phyloP scores from a whole-genome alignment of 2,329 filamentous ascomycete species.

The Nothophoma quercina region DNA sequence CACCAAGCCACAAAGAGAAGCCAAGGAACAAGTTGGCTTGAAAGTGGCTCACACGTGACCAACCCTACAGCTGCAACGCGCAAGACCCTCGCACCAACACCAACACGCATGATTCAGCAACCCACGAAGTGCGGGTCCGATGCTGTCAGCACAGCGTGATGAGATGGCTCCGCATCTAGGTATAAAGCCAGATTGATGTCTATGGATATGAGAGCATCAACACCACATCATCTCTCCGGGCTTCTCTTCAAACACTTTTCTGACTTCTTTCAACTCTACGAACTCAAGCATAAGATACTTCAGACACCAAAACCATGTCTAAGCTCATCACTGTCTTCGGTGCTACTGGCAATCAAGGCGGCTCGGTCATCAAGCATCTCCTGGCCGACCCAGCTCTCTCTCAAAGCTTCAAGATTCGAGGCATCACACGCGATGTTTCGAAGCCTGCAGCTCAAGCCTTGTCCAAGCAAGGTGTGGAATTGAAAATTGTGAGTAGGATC shows the following conservation, averaged over 20 bases:
- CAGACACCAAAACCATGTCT: no score
- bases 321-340: conserved; percentile 55
- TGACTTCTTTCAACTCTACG: neutral
- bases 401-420: conserved; percentile 58
- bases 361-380: conserved; percentile 57
- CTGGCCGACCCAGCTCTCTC: conserved; percentile 56
- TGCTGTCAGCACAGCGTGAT: conserved; percentile 3
- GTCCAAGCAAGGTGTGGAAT: conserved; percentile 26
- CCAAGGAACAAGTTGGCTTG: neutral
- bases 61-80: neutral
- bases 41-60: neutral
- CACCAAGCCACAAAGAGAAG: neutral
- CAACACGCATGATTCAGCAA: neutral
- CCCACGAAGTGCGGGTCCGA: neutral
- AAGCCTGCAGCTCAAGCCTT: conserved; percentile 31
- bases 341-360: conserved; percentile 62
- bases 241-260: neutral
- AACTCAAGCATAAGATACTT: no score
- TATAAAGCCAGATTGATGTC: neutral
- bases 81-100: neutral
- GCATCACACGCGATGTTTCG: conserved; percentile 56
- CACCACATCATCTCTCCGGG: neutral
- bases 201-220: neutral
- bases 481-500: conserved; percentile 24
- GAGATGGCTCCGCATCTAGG: neutral